Conservation (phyloP, 768 basidiomycete genomes). For the Leccinum boreale region DNA sequence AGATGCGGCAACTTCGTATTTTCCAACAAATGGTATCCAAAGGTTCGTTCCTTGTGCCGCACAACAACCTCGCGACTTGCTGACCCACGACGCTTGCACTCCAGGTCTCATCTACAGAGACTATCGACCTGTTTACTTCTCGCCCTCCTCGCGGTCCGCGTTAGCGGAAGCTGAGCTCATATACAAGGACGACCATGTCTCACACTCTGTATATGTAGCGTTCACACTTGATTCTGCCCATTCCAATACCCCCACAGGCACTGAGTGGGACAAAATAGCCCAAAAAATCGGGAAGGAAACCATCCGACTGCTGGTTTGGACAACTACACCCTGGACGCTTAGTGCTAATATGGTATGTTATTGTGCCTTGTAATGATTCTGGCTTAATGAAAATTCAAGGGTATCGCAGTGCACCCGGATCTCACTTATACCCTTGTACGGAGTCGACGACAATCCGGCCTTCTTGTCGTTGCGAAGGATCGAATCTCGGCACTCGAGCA, state of each 20-base stretch:
- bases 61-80: background rate
- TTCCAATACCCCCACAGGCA: constrained; percentile 12
- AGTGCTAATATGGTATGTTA: constrained; percentile 86
- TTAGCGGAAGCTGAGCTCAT: constrained; percentile 92
- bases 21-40: constrained; percentile 88
- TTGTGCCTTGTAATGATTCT: background rate
- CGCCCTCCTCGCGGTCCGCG: constrained; percentile 91
- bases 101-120: constrained; percentile 80
- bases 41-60: constrained; percentile 40
- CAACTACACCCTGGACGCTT: constrained; percentile 96
- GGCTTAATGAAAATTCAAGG: constrained; percentile 43
- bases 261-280: constrained; percentile 17
- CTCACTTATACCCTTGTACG: constrained; percentile 61
- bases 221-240: constrained; percentile 56
- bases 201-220: constrained; percentile 82
- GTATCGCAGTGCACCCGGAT: constrained; percentile 80
- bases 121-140: constrained; percentile 90
- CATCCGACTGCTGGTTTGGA: constrained; percentile 81
- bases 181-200: constrained; percentile 86
- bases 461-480: constrained; percentile 51
- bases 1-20: constrained; percentile 81
- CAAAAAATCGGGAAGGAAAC: constrained; percentile 32
- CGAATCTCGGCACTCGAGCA: constrained; percentile 38
- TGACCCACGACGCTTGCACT: background rate
- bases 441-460: constrained; percentile 21